These are phyloP conservation scores for Rhododendron ovatum DNA, from an alignment of 148 eudicot genomes.

Conservation along the genomic window DNA sequence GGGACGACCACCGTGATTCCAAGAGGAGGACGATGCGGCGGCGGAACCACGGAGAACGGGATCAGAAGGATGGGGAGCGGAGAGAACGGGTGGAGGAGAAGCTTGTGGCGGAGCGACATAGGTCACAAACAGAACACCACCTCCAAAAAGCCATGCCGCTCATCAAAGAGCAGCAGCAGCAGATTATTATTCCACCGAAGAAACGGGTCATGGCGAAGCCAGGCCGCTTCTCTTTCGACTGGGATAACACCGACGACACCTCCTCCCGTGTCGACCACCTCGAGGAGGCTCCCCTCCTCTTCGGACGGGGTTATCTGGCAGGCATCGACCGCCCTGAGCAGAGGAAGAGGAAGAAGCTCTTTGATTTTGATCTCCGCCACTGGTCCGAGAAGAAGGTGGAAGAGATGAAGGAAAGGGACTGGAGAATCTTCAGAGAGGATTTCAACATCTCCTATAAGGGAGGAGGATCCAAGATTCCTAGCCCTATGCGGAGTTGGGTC, in stretches of 20 bases:
- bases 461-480: slow-evolving; percentile 41
- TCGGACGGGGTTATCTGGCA: slow-evolving; percentile 41
- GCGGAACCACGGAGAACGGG: too few relatives aligned
- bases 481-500: slow-evolving; percentile 75
- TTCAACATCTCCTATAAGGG: slow-evolving; percentile 54
- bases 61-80: too few relatives aligned
- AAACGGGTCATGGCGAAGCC: slow-evolving; percentile 72
- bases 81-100: too few relatives aligned
- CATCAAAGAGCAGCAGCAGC: too few relatives aligned
- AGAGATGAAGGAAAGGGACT: not conserved
- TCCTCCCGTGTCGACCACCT: slow-evolving; percentile 57
- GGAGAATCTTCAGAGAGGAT: too few relatives aligned
- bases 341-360: slow-evolving; percentile 53
- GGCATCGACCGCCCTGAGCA: slow-evolving; percentile 48
- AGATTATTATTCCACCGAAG: not conserved
- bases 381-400: slow-evolving; percentile 43
- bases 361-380: slow-evolving; percentile 39
- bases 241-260: slow-evolving; percentile 74
- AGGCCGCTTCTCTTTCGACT: slow-evolving; percentile 64
- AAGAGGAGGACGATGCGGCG: too few relatives aligned
- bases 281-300: slow-evolving; percentile 52
- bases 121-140: too few relatives aligned
- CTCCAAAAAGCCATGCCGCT: too few relatives aligned
- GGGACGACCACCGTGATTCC: too few relatives aligned
- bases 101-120: too few relatives aligned